Evolutionary conservation across 148 eudicot species (phyloP), one percentile per base, ranked within the genome.

Genomic region (Chenopodium album): DNA sequence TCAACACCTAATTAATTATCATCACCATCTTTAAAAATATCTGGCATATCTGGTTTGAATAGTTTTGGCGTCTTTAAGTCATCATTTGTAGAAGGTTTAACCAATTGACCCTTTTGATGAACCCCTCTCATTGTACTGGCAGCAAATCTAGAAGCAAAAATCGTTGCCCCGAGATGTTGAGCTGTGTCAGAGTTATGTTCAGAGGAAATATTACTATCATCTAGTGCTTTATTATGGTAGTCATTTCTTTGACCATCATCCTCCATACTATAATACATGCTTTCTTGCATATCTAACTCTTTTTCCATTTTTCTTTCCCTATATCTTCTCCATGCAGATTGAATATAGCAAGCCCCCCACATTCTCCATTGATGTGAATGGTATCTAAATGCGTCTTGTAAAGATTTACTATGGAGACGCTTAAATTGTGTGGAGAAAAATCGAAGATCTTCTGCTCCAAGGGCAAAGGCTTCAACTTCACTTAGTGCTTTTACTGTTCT

Each of bases 361-460:
- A 92, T 92, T 48, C 98, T 83, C 98, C 98, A 95, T 63, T 95
- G 98, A 83, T 92, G 93, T 20, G 98, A 95, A 37, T 95, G 87
- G 82, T 90, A 93, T 70, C 97, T 83, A 65, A 95, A 95, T 0
- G 98, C 90, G 44, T 92, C 92, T 78, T 94, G 97, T n/a, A 93
- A 89, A 29, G 89, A 91, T 90, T 91, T 95, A 87, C 98, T 93
- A 64, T 95, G 96, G 1, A 95, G 96, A 28, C 93, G 89, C 87
- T 86, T 92, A 67, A 95, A 95, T 70, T 93, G 98, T 31, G 82
- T 83, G 0, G 97, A 89, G 6, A 95, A 88, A 48, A 91, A 93
- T 47, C 82, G 88, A 29, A 95, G 91, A 85, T 95, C 98, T 56
- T 95, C 98, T 0, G 94, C 93, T 32, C 86, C 87, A n/a, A 95